Evolutionary conservation across 83 land plant genomes (phyloP).

Genomic region (Picea abies): DNA sequence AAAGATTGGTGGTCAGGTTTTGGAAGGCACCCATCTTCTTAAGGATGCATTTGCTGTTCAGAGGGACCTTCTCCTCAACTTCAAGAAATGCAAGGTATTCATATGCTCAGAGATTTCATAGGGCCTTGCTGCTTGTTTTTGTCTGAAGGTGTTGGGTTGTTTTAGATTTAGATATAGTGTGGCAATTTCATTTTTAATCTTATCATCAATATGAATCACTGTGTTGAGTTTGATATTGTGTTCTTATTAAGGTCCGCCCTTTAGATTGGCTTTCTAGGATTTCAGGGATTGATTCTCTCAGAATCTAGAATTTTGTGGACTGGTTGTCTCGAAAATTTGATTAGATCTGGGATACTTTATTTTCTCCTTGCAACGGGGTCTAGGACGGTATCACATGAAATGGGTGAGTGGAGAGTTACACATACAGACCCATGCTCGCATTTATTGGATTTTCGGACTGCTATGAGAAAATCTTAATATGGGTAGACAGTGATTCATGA

Average conservation of each 20-base stretch:
- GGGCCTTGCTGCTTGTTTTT: neutral
- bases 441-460: neutral
- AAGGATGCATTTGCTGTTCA: conserved; percentile 79
- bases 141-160: neutral
- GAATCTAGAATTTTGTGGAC: neutral
- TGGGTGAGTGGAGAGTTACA: neutral
- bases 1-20: conserved; percentile 87
- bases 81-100: conserved; percentile 75
- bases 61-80: conserved; percentile 63
- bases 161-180: neutral
- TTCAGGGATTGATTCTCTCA: neutral
- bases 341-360: neutral
- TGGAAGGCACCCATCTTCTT: conserved; percentile 74
- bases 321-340: neutral
- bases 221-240: too few species aligned
- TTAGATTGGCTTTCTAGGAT: neutral
- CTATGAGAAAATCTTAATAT: too few species aligned
- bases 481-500: too few species aligned
- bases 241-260: neutral
- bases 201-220: neutral
- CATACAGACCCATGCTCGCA: neutral
- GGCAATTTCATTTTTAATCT: neutral
- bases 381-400: neutral
- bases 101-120: neutral
- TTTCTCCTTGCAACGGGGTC: neutral